A percentile compares a stretch with the other conserved stretches of the same genome.
phyloP scores from a whole-genome alignment of 1,284 basidiomycete species.

The Microbotryum silenes-acaulis region DNA sequence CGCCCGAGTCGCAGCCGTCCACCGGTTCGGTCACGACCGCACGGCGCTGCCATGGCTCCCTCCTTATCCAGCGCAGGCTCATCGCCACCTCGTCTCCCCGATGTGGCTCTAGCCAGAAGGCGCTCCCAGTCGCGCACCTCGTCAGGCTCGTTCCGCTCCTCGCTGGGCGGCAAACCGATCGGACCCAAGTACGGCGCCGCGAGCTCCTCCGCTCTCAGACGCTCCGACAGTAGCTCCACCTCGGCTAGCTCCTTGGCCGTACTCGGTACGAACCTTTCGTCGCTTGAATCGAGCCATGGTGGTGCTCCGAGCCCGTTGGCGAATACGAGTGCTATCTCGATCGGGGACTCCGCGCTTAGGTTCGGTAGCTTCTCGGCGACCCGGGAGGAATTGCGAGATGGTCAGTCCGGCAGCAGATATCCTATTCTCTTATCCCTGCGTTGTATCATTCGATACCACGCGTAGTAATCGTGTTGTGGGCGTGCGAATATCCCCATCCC shows the following conservation, averaged over 20 bases:
- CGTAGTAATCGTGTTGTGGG: background rate
- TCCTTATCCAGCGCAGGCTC: too few relatives aligned
- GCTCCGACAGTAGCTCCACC: background rate
- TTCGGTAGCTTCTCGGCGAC: slow-evolving; percentile 27
- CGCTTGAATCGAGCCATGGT: background rate
- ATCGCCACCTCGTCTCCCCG: too few relatives aligned
- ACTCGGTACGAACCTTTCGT: background rate
- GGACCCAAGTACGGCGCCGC: background rate
- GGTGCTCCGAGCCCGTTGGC: slow-evolving; percentile 11
- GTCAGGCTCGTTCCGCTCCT: slow-evolving; percentile 12
- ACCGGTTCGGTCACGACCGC: too few relatives aligned
- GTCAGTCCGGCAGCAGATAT: slow-evolving; percentile 7
- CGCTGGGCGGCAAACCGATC: slow-evolving; percentile 22
- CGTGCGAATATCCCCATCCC: too few relatives aligned
- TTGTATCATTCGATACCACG: too few relatives aligned
- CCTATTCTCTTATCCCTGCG: too few relatives aligned
- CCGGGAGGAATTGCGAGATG: slow-evolving; percentile 28
- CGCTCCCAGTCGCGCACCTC: too few relatives aligned
- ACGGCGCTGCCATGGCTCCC: too few relatives aligned
- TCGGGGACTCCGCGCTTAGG: background rate
- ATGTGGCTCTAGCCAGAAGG: too few relatives aligned
- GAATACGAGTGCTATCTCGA: slow-evolving; percentile 5
- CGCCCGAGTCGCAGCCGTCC: too few relatives aligned
- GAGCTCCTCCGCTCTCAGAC: slow-evolving; percentile 1
- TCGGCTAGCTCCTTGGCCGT: background rate